Evolutionary conservation across 2,329 filamentous ascomycete species (phyloP), one percentile per base, ranked within the genome.

Genomic region (Torrubiella hemipterigena): DNA sequence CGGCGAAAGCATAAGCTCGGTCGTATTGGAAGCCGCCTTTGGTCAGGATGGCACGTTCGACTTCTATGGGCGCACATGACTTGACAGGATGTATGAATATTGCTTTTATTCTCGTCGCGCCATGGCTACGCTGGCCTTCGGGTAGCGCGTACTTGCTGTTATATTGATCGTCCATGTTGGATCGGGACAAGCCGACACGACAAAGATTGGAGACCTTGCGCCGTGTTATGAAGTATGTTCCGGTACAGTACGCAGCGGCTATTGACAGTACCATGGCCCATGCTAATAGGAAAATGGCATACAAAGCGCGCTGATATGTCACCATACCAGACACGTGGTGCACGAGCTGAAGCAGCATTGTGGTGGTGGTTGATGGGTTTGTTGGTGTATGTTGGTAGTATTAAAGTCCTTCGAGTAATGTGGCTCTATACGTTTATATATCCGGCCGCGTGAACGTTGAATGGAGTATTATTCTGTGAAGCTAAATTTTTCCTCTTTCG

Each of bases 41-140:
- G 8, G 43, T 34, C 6, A 50, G 38, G 6, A 40, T 14, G 1
- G 43, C 43, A 3, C 41, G 31, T 11, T 42, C 18, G 12, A 50
- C 9, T 17, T 50, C 48, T 5, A 50, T 31, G 0, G 45, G 43
- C 2, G 35, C 43, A 24, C 46, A 50, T 0, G 48, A 50, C 21
- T 50, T 50, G 29, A 50, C 37, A 0, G 48, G 48, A 9, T 50
- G 46, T 5, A 50, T 36, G 4, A 43, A 46, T 1, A 50, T 35
- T 4, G 47, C 47, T 16, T 50, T 49, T 37, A 50, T 37, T 3
- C 34, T 36, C 2, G 45, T 38, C 1, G 47, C 32, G 2, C 35
- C 22, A 0, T 19, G 7, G 5, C n/a, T 28, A 3, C 27, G 5
- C 2, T n/a, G 24, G 4, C 13, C 31, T 22, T 39, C 38, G 1